Evolutionary conservation across 73 alveolate species (phyloP).

Genomic region (Tetrahymena elliotti): DNA sequence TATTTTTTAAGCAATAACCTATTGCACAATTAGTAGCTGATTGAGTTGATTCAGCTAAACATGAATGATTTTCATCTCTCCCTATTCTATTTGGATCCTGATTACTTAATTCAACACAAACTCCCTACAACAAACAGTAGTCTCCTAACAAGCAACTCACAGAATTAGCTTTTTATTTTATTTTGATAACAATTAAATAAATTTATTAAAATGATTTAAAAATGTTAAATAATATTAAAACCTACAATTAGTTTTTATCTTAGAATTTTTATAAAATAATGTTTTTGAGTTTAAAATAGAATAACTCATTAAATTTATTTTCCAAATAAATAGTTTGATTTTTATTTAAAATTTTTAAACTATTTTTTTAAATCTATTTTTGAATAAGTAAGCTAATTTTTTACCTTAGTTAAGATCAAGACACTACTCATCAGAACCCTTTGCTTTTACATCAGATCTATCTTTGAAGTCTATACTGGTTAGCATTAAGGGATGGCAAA

Average conservation of each 20-base stretch:
- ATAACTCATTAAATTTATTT: no score
- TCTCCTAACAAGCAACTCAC: not conserved
- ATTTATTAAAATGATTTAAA: no score
- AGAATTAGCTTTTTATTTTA: not conserved
- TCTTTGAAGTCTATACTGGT: not conserved
- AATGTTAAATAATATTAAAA: no score
- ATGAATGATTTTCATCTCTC: not conserved
- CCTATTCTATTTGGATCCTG: not conserved
- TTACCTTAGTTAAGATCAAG: not conserved
- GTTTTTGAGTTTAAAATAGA: no score
- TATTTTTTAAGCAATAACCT: not conserved
- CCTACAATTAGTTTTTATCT: no score
- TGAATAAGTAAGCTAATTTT: not conserved
- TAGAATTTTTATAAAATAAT: no score
- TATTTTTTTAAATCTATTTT: no score
- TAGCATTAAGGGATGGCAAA: not conserved
- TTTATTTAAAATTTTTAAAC: no score
- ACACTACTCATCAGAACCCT: not conserved
- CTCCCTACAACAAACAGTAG: not conserved
- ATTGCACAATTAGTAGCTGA: not conserved
- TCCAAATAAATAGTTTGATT: no score
- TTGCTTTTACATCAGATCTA: not conserved
- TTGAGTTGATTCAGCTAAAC: not conserved
- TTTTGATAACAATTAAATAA: not conserved
- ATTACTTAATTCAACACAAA: not conserved